Evolutionary conservation across 2,329 filamentous ascomycete species (phyloP), one percentile per base, ranked within the genome.

Genomic region (Penicillium sp.): DNA sequence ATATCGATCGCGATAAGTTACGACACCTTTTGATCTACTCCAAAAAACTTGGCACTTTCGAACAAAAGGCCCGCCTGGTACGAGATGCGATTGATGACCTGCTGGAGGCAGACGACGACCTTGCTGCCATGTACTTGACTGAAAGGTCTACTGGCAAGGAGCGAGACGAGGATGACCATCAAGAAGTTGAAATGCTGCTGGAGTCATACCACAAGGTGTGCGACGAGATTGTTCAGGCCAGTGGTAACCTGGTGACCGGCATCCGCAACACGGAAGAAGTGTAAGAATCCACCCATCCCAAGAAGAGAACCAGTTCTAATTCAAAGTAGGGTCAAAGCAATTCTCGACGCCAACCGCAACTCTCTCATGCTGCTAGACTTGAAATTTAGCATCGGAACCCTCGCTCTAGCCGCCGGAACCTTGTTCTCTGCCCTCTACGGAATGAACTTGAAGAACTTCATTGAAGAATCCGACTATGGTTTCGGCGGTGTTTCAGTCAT

Each of bases 221-320:
- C 61, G 94, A 99, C 68, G 94, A 99, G 77, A 96, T 97, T 63
- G 92, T 96, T 8, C 92, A 99, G 72, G 89, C 95, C 56, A 90
- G 91, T 14, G 89, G 90, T 55, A 97, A 95, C 72, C 74, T 97
- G 60, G 92, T 97, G 50, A 92, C 89, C 9, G 91, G 90, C 60
- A 99, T 99, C 69, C 84, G 94, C 63, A 99, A 97, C 73, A 99
- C 94, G 0, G 94, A 99, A 74, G 94, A 99, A 75, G 95, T 99
- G 90, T 95, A 80, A 75, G 87, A 13, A 74, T 13, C 33, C 22
- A 8, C 25, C 14, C 18, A 27, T 10, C 18, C 27, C 25, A 14
- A n/a, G 10, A 16, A 36, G 16, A 2, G 16, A 20, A 28, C n/a
- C 14, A 22, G 42, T 27, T 36, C 60, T 65, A 63, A 68, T 42